Conservation (phyloP, 1,139 yeast genomes). For the Saccharomyces hybrid region DNA sequence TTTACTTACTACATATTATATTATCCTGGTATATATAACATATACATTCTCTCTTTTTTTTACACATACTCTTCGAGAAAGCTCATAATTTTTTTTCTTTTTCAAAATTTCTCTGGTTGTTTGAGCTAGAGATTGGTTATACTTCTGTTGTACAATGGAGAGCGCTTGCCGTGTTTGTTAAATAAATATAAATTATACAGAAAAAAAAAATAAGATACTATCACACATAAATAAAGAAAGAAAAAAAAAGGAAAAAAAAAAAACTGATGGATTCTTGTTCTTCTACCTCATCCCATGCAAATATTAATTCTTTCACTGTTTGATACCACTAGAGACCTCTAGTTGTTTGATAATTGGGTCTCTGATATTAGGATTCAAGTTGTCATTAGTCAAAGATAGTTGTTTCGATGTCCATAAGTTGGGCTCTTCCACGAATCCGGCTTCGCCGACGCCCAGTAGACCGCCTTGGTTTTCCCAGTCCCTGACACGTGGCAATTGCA, state of each 20-base stretch:
- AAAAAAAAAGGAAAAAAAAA: neutral
- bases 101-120: too few relatives aligned
- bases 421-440: slow-evolving; percentile 38
- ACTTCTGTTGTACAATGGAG: neutral
- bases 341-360: slow-evolving; percentile 54
- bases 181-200: neutral
- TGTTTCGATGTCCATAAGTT: slow-evolving; percentile 83
- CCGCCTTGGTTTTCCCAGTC: slow-evolving; percentile 84
- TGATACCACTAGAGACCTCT: slow-evolving; percentile 65
- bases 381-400: slow-evolving; percentile 51
- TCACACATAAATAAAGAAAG: neutral
- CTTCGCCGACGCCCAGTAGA: slow-evolving; percentile 76
- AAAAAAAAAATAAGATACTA: neutral
- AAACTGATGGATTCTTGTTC: neutral
- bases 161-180: neutral
- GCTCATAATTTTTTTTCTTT: neutral
- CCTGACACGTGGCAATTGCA: slow-evolving; percentile 62
- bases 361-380: slow-evolving; percentile 57
- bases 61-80: neutral
- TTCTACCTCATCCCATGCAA: neutral
- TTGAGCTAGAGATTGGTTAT: neutral
- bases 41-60: neutral
- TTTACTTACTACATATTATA: neutral
- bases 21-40: neutral
- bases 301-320: slow-evolving; percentile 6